Conservation (phyloP, 2,329 filamentous ascomycete species). For the Biscogniauxia marginata region DNA sequence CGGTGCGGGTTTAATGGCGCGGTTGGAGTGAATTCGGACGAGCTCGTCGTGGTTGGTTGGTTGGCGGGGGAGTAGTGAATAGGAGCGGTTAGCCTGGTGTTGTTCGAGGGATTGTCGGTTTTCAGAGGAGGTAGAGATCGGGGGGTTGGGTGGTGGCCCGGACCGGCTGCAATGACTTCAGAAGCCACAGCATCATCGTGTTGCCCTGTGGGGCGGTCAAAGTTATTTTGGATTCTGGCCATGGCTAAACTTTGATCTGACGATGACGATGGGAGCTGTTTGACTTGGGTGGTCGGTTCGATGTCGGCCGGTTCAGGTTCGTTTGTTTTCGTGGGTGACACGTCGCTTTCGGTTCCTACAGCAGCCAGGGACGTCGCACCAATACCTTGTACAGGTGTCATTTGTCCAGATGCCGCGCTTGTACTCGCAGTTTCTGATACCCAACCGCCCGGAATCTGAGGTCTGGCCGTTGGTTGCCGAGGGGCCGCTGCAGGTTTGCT, state of each 20-base stretch:
- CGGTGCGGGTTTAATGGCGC: conserved; percentile 46
- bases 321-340: conserved; percentile 15
- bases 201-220: conserved; percentile 19
- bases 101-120: conserved; percentile 16
- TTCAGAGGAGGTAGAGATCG: conserved; percentile 25
- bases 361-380: conserved; percentile 11
- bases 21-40: conserved; percentile 38
- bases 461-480: conserved; percentile 11
- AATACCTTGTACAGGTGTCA: conserved; percentile 17
- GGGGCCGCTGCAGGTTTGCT: not conserved
- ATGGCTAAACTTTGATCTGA: conserved; percentile 9
- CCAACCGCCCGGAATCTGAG: conserved; percentile 32
- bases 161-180: conserved; percentile 17
- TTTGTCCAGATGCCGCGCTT: conserved; percentile 17
- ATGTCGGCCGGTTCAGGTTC: conserved; percentile 20
- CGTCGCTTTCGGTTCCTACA: conserved; percentile 9
- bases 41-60: conserved; percentile 16
- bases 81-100: conserved; percentile 10
- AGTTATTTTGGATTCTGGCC: conserved; percentile 10
- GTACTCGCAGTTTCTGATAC: conserved; percentile 28
- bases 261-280: conserved; percentile 22
- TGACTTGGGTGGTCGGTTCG: conserved; percentile 20
- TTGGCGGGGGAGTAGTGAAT: conserved; percentile 17
- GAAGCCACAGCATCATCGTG: conserved; percentile 23
- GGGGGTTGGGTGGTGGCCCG: conserved; percentile 19